A percentile compares a stretch with the other conserved stretches of the same genome.
Evolutionary conservation across 495 filamentous ascomycete genomes (phyloP).

Genomic region (Saxophila tyrrhenica): DNA sequence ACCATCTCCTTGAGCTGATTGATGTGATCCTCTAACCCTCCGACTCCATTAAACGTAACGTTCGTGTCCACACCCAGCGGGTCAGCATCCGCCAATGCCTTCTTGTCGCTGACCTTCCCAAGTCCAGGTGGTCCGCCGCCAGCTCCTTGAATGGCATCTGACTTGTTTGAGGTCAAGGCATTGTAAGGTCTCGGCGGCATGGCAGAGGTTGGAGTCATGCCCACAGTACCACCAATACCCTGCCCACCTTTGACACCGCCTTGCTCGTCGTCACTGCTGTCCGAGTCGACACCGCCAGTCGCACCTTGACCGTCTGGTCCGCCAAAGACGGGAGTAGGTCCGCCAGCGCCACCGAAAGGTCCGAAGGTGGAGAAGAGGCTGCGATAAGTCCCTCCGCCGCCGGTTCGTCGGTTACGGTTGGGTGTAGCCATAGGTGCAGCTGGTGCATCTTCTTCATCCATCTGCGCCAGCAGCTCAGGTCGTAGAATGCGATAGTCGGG

Average conservation of each 20-base stretch:
- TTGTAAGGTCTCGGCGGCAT: constrained; percentile 48
- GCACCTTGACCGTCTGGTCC: constrained; percentile 63
- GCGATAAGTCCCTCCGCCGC: constrained; percentile 48
- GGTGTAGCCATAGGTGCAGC: constrained; percentile 45
- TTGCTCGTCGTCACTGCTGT: constrained; percentile 90
- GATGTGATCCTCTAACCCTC: constrained; percentile 82
- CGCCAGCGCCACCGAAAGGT: constrained; percentile 78
- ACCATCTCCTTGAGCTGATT: constrained; percentile 98
- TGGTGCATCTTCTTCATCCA: constrained; percentile 58
- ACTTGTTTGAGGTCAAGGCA: constrained; percentile 49
- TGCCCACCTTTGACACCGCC: constrained; percentile 26
- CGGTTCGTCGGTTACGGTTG: constrained; percentile 49
- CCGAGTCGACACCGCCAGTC: constrained; percentile 72
- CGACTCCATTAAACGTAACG: constrained; percentile 86
- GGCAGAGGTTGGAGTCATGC: constrained; percentile 65
- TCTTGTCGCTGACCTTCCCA: constrained; percentile 76
- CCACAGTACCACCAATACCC: constrained; percentile 48
- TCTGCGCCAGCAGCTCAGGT: constrained; percentile 53
- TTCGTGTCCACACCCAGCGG: constrained; percentile 82
- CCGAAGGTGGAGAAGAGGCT: constrained; percentile 76
- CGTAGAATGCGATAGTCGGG: constrained; percentile 66
- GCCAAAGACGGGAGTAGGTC: constrained; percentile 57
- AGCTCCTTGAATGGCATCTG: constrained; percentile 46
- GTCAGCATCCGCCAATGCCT: constrained; percentile 78
- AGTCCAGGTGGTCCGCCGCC: constrained; percentile 71